Evolutionary conservation across 768 basidiomycete species (phyloP).

Genomic region (Russula sp.): DNA sequence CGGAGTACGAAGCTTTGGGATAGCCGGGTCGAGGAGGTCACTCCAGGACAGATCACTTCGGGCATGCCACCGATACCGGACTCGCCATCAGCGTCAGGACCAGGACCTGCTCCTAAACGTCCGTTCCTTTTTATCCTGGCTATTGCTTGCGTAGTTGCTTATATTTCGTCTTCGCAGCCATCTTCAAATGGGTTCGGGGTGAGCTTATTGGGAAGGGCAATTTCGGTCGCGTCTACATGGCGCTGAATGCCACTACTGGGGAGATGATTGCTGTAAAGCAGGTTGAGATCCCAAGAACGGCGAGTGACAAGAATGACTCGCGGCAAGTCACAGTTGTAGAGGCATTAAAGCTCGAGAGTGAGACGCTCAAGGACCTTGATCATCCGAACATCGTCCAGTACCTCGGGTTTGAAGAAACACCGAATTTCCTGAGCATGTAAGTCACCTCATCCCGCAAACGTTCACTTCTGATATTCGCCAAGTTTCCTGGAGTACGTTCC

Average conservation of each 20-base stretch:
- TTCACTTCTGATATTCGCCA: slow-evolving; percentile 12
- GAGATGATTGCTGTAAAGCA: slow-evolving; percentile 99
- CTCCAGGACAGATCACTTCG: slow-evolving; percentile 61
- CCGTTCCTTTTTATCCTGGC: slow-evolving; percentile 38
- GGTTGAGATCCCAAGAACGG: slow-evolving; percentile 90
- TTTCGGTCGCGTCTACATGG: slow-evolving; percentile 94
- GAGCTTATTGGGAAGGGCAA: slow-evolving; percentile 97
- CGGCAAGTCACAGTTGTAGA: slow-evolving; percentile 84
- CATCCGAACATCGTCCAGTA: slow-evolving; percentile 98
- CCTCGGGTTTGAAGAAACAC: slow-evolving; percentile 90
- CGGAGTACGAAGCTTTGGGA: slow-evolving; percentile 97
- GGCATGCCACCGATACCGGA: slow-evolving; percentile 49
- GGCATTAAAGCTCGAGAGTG: slow-evolving; percentile 91
- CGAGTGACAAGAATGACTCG: slow-evolving; percentile 85
- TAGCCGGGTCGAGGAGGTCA: slow-evolving; percentile 89
- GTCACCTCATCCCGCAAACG: slow-evolving; percentile 36
- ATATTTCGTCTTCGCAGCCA: slow-evolving; percentile 46
- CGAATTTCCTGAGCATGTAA: slow-evolving; percentile 86
- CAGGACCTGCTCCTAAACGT: slow-evolving; percentile 54
- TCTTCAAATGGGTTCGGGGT: slow-evolving; percentile 98
- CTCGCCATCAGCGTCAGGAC: slow-evolving; percentile 50
- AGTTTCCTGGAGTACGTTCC: slow-evolving; percentile 99
- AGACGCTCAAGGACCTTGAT: slow-evolving; percentile 93
- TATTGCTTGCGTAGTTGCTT: slow-evolving; percentile 6
- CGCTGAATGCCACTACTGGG: slow-evolving; percentile 91